Percentiles rank a stretch among this genome's conserved stretches.
Evolutionary conservation across 192 early-diverging fungal genomes (phyloP).

Genomic region (Mortierella antarctica): DNA sequence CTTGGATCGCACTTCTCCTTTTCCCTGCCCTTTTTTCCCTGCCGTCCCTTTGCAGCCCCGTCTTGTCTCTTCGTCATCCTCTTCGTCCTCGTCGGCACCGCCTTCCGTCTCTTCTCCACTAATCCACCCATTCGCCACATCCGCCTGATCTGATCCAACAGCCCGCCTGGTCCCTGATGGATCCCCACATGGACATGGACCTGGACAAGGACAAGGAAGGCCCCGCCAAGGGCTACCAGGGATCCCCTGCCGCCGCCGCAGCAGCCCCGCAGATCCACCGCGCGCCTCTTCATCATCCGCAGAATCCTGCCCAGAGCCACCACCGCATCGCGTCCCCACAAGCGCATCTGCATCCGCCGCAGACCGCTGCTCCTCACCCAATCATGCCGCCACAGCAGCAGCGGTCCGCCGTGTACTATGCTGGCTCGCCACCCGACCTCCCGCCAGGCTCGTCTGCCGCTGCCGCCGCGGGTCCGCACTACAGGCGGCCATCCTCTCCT

Average conservation of each 20-base stretch:
- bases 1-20: neutral
- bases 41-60: neutral
- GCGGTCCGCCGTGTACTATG: slow-evolving; percentile 4
- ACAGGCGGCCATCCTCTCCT: slow-evolving; percentile 28
- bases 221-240: slow-evolving; percentile 8
- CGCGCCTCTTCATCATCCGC: neutral
- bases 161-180: neutral
- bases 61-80: neutral
- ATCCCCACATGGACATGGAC: slow-evolving; percentile 19
- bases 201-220: slow-evolving; percentile 15
- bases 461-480: slow-evolving; percentile 8
- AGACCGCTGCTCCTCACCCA: neutral
- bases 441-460: neutral
- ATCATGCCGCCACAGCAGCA: slow-evolving; percentile 31
- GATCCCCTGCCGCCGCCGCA: neutral
- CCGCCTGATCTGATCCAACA: neutral
- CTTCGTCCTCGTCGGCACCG: neutral
- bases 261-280: neutral
- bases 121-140: neutral
- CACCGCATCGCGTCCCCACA: slow-evolving; percentile 29
- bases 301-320: slow-evolving; percentile 1
- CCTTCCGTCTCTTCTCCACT: too few relatives aligned
- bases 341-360: slow-evolving; percentile 15
- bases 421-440: slow-evolving; percentile 13
- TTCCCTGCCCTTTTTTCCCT: neutral